These are phyloP conservation scores for Elsinoe australis DNA, from an alignment of 2,329 filamentous ascomycete species.

Conservation along the genomic window DNA sequence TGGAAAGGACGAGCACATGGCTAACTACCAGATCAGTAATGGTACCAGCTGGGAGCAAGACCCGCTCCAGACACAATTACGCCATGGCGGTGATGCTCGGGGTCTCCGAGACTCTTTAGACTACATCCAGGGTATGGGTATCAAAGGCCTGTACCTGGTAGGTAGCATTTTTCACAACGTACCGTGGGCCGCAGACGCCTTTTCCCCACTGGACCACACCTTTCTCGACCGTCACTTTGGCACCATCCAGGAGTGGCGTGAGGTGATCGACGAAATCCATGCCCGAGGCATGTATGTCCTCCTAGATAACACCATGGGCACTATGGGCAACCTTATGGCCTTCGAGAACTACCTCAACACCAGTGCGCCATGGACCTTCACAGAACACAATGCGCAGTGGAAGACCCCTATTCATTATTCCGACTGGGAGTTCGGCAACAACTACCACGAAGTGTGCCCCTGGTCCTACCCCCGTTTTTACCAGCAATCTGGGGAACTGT, in stretches of 20 bases:
- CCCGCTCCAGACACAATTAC: constrained; percentile 52
- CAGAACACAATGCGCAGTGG: constrained; percentile 53
- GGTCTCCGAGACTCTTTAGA: constrained; percentile 55
- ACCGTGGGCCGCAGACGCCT: constrained; percentile 57
- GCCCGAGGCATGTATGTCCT: constrained; percentile 57
- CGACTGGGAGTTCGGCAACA: constrained; percentile 51
- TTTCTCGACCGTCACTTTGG: constrained; percentile 57
- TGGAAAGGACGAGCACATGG: not conserved
- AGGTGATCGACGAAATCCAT: constrained; percentile 54
- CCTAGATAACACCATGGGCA: constrained; percentile 58
- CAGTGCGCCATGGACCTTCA: constrained; percentile 48
- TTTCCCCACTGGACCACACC: constrained; percentile 53
- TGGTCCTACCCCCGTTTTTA: constrained; percentile 52
- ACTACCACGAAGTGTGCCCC: constrained; percentile 41
- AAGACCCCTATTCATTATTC: constrained; percentile 49
- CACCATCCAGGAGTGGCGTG: constrained; percentile 51
- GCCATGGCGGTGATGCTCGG: constrained; percentile 53
- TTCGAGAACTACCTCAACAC: constrained; percentile 54
- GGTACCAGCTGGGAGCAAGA: constrained; percentile 56
- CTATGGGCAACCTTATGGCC: constrained; percentile 56
- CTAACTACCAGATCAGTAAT: constrained; percentile 34
- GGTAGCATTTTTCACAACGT: constrained; percentile 58
- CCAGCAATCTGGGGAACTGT: constrained; percentile 50
- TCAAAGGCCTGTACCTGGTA: constrained; percentile 54
- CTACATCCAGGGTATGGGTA: constrained; percentile 56